Evolutionary conservation across 495 filamentous ascomycete species (phyloP).

Genomic region (Bryoglossum gracile): DNA sequence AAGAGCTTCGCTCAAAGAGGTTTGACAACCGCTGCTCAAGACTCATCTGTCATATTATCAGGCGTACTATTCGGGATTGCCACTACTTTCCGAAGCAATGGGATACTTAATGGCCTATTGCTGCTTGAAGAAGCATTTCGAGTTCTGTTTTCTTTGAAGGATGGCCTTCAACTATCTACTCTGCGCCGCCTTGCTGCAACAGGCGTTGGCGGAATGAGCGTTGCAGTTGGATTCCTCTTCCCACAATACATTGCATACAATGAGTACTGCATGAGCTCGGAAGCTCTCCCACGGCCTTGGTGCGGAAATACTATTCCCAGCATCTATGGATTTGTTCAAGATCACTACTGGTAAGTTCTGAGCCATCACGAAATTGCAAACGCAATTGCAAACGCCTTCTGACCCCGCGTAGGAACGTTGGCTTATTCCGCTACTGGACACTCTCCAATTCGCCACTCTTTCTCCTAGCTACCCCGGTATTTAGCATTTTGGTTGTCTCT

Average conservation of each 20-base stretch:
- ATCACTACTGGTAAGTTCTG: slow-evolving; percentile 70
- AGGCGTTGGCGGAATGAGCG: slow-evolving; percentile 55
- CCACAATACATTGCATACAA: slow-evolving; percentile 74
- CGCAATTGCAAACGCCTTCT: background rate
- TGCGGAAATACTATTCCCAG: slow-evolving; percentile 65
- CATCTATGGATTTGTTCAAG: slow-evolving; percentile 86
- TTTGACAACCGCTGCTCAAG: slow-evolving; percentile 27
- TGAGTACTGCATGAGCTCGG: slow-evolving; percentile 51
- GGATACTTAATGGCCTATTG: slow-evolving; percentile 70
- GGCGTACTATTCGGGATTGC: slow-evolving; percentile 67
- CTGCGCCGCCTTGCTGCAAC: slow-evolving; percentile 46
- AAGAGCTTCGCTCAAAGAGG: slow-evolving; percentile 34
- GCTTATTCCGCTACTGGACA: slow-evolving; percentile 88
- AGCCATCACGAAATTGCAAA: background rate
- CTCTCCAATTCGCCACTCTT: slow-evolving; percentile 82
- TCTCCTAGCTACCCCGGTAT: slow-evolving; percentile 70
- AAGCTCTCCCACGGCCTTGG: slow-evolving; percentile 54
- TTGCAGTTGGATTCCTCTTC: slow-evolving; percentile 55
- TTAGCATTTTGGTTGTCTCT: slow-evolving; percentile 59
- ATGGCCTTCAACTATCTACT: background rate
- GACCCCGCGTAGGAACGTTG: slow-evolving; percentile 58
- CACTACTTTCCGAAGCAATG: slow-evolving; percentile 77
- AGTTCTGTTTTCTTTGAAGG: slow-evolving; percentile 19
- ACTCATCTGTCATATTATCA: slow-evolving; percentile 46
- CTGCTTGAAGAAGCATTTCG: slow-evolving; percentile 41